Evolutionary conservation across 2,329 filamentous ascomycete species (phyloP), one percentile per base, ranked within the genome.

Genomic region (Cladophialophora psammophila): DNA sequence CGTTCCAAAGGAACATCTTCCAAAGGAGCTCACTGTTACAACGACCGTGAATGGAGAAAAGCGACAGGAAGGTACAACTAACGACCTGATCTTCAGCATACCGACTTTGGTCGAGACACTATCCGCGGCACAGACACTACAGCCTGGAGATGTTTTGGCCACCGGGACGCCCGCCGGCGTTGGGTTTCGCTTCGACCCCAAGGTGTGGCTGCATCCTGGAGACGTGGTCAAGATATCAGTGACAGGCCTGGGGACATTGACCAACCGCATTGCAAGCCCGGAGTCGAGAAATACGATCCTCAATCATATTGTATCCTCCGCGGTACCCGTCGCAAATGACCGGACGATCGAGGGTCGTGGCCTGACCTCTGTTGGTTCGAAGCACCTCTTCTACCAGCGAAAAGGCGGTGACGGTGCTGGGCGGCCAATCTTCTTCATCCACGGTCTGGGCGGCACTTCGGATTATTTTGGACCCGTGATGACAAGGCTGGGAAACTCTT

Each of bases 1-100:
- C 7, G 81, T 86, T 1, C 82, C 83, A 8, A 80, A 80, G 53
- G 74, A 77, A 36, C 71, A 79, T n/a, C 76, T 87, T 1, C 79
- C 82, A 0, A 69, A 79, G 42, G 76, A 77, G 58, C 76, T 86
- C 1, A 73, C 69, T 1, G 71, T 84, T 0, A 76, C 79, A 63
- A 84, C 83, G 0, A 73, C 75, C 4, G 82, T 87, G 34, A 87
- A 87, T 70, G 82, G 83, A 0, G 80, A 86, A 68, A 73, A 79
- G 50, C 76, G 84, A 4, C 86, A 87, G 69, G 76, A 84, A 42
- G 80, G 79, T 0, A 83, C 77, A 1, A 83, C 80, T 0, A 77
- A 79, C 0, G 80, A 86, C 58, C 71, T 88, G 31, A 83, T 87
- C 15, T 85, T 85, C 68, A 77, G 77, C 0, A 78, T 85, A 5